Evolutionary conservation across 1,139 yeast genomes (phyloP), one percentile per base, ranked within the genome.

Genomic region (Debaryomyces sp.): DNA sequence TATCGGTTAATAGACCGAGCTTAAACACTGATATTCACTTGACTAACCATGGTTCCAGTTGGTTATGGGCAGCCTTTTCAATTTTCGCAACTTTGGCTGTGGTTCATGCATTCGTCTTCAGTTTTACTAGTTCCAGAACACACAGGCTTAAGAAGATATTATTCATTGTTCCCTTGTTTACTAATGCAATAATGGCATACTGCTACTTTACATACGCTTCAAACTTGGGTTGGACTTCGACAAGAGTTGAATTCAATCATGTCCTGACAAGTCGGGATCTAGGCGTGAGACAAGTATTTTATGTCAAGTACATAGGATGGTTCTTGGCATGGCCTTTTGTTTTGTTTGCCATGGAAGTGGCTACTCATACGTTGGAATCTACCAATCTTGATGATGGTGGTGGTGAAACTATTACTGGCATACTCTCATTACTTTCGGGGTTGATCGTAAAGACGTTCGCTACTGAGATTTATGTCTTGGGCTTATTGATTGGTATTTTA

Each of bases 41-140:
- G 43, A 82, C 87, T 17, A 54, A 61, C 10, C 82, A 80, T 55
- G 90, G 90, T 58, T 81, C 88, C 6, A 81, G 81, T 62, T 85
- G 89, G 89, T 73, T 81, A 54, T 85, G 89, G 89, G 80, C 90
- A 1, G 87, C 73, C 17, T 83, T 85, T 58, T 63, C 81, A 2
- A 53, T 73, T 10, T 81, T 84, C 60, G 74, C 75, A 12, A 48
- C 77, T 3, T 62, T 77, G 8, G 63, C 83, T 12, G 47, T 83
- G 22, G 58, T 64, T 39, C 78, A 80, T 58, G 72, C 73, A 9
- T 64, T 62, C 26, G 55, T 74, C 34, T 75, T 75, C 52, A 68
- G 71, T 44, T 65, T 68, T 41, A 70, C 77, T 42, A 73, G 71
- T 45, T 61, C 71, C 21, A 61, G 64, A 49, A 73, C 65, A 47